A percentile compares a stretch with the other conserved stretches of the same genome.
Conservation (phyloP, 805 yeast species). For the Debaryomyces maramus region DNA sequence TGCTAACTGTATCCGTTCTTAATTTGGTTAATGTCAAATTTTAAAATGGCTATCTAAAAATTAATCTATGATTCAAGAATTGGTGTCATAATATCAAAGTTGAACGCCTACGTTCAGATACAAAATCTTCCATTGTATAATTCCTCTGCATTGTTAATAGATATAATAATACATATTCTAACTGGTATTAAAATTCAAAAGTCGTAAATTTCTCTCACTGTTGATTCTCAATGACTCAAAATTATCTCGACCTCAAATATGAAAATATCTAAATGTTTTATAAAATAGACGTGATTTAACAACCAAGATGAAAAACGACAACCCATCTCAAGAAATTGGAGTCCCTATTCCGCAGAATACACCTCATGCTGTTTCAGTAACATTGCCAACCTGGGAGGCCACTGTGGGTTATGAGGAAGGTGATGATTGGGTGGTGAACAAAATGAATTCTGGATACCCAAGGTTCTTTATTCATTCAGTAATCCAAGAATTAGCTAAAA, state of each 20-base stretch:
- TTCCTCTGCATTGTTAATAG: slow-evolving; percentile 1
- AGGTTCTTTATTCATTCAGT: slow-evolving; percentile 70
- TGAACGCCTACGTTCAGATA: background rate
- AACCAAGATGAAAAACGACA: slow-evolving; percentile 6
- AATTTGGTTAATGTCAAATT: slow-evolving; percentile 7
- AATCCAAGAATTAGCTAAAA: slow-evolving; percentile 54
- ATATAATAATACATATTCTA: background rate
- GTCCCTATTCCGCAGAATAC: slow-evolving; percentile 87
- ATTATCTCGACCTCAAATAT: too few relatives aligned
- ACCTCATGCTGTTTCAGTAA: slow-evolving; percentile 91
- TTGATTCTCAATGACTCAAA: too few relatives aligned
- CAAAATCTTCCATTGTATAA: background rate
- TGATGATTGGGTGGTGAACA: slow-evolving; percentile 70
- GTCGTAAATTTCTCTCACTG: too few relatives aligned
- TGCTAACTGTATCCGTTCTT: slow-evolving; percentile 70
- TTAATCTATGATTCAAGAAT: background rate
- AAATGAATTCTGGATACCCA: slow-evolving; percentile 88
- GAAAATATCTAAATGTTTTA: too few relatives aligned
- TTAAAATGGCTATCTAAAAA: background rate
- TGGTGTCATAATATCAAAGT: background rate
- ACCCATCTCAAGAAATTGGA: slow-evolving; percentile 58
- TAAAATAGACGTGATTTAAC: too few relatives aligned
- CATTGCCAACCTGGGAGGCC: slow-evolving; percentile 93
- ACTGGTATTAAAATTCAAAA: too few relatives aligned
- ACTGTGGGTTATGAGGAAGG: slow-evolving; percentile 93